Conservation (phyloP, 116 monocot species). For the Trichopus zeylanicus region DNA sequence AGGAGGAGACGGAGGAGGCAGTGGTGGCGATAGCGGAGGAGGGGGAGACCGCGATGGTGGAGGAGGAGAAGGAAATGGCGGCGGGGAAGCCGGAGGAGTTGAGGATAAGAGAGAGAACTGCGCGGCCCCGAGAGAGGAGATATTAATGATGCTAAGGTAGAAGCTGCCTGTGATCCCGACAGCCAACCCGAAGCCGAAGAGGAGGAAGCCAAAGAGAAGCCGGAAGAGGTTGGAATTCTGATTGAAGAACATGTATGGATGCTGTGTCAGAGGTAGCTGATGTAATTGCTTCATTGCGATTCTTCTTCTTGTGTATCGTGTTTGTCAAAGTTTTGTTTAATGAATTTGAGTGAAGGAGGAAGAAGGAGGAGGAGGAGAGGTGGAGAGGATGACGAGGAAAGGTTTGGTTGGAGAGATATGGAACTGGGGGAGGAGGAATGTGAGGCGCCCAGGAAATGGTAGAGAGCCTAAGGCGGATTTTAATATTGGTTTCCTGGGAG, state of each 20-base stretch:
- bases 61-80: not conserved
- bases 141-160: slow-evolving; percentile 3
- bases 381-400: not conserved
- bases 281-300: not conserved
- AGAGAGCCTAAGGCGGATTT: not conserved
- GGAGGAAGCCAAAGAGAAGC: slow-evolving; percentile 10
- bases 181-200: slow-evolving; percentile 16
- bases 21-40: not conserved
- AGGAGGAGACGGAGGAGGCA: not conserved
- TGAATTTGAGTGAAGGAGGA: not conserved
- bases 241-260: not conserved
- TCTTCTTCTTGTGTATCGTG: too few relatives aligned
- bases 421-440: not conserved
- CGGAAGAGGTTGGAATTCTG: slow-evolving; percentile 9
- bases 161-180: slow-evolving; percentile 13
- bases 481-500: too few relatives aligned
- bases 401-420: not conserved
- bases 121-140: not conserved
- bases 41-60: not conserved
- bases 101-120: not conserved
- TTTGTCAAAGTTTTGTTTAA: slow-evolving; percentile 2
- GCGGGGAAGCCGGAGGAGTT: not conserved
- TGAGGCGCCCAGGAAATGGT: not conserved
- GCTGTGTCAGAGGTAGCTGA: not conserved
- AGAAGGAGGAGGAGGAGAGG: not conserved